Evolutionary conservation across 176 grass and related monocot genomes (phyloP).

Genomic region (Oryza glumipatula): DNA sequence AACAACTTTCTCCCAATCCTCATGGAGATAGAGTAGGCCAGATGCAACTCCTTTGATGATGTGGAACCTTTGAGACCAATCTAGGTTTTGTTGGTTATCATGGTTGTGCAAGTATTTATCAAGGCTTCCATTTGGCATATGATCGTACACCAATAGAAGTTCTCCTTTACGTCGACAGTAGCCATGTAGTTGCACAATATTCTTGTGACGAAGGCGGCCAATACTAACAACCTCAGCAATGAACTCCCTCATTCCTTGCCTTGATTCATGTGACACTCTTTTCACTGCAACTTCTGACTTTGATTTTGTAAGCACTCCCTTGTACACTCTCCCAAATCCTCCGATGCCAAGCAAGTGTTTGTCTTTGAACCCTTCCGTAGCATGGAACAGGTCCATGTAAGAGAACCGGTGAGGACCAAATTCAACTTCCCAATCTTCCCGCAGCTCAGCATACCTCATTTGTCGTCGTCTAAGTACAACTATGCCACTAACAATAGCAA

Average conservation of each 20-base stretch:
- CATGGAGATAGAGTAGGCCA: neutral
- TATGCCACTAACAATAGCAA: neutral
- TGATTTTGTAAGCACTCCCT: neutral
- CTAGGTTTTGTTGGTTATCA: neutral
- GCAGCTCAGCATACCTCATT: neutral
- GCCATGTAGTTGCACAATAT: conserved; percentile 12
- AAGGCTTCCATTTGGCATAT: conserved; percentile 26
- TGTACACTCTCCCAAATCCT: conserved; percentile 32
- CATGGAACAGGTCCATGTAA: neutral
- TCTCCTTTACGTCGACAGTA: conserved; percentile 33
- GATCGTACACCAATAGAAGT: conserved; percentile 35
- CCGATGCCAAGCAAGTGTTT: conserved; percentile 16
- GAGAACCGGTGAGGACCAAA: neutral
- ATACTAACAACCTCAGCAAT: conserved; percentile 38
- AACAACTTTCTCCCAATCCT: neutral
- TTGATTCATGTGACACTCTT: conserved; percentile 20
- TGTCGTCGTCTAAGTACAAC: neutral
- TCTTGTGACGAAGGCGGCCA: conserved; percentile 7
- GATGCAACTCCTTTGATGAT: conserved; percentile 4
- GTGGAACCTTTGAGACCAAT: neutral
- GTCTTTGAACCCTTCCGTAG: conserved; percentile 19
- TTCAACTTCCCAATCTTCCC: conserved; percentile 7
- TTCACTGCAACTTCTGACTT: conserved; percentile 22
- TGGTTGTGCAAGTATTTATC: conserved; percentile 13
- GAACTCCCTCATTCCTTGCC: conserved; percentile 31